Conservation (phyloP, 2,329 filamentous ascomycete species). For the Colletotrichum lupini region DNA sequence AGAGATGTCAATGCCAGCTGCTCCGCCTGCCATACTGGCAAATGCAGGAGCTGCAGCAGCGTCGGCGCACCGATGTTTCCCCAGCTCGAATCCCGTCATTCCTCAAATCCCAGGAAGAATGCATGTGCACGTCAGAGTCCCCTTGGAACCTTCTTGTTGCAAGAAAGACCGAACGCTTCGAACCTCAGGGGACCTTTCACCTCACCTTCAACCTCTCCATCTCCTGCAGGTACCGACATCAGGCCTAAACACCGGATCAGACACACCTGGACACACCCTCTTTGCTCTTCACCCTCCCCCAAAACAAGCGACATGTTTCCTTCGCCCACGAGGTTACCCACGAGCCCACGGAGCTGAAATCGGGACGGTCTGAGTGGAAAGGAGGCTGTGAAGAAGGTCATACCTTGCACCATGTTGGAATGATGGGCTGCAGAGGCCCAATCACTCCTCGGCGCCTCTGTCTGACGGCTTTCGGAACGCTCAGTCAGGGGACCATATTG, state of each 20-base stretch:
- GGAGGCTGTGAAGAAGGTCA: constrained; percentile 3
- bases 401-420: constrained; percentile 1
- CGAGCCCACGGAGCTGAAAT: constrained; percentile 23
- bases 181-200: constrained; percentile 33
- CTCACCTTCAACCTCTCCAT: constrained; percentile 32
- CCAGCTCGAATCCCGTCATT: not conserved
- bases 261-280: constrained; percentile 11
- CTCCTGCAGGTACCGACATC: constrained; percentile 35
- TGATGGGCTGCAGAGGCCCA: constrained; percentile 12
- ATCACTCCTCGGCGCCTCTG: not conserved
- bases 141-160: constrained; percentile 20
- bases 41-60: not conserved
- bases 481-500: not conserved
- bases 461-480: not conserved
- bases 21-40: not conserved
- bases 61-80: constrained; percentile 8
- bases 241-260: constrained; percentile 34
- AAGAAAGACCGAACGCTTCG: constrained; percentile 27
- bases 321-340: constrained; percentile 14
- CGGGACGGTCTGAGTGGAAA: constrained; percentile 23
- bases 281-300: not conserved
- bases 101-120: not conserved
- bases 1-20: not conserved
- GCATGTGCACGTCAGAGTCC: constrained; percentile 28
- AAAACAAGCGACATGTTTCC: constrained; percentile 5